Evolutionary conservation across 2,329 filamentous ascomycete species (phyloP).

Genomic region (Fusarium haematococcum): DNA sequence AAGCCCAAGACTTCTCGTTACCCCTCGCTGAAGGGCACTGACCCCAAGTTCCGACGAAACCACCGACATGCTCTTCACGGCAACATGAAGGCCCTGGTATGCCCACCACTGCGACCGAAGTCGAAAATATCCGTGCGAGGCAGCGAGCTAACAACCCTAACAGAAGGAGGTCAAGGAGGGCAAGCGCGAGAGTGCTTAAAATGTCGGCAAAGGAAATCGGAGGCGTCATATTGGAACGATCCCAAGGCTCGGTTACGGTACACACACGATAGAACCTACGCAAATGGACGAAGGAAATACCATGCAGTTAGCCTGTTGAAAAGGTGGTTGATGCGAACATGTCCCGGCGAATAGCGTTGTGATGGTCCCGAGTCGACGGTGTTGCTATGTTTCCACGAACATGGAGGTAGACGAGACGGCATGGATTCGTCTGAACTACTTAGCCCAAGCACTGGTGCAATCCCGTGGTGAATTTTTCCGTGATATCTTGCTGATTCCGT

Average conservation of each 20-base stretch:
- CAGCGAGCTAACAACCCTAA: constrained; percentile 50
- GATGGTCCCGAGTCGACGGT: constrained; percentile 36
- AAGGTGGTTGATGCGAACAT: constrained; percentile 27
- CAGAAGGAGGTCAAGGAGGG: constrained; percentile 98
- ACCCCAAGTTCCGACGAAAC: constrained; percentile 99
- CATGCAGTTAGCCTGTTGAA: constrained; percentile 37
- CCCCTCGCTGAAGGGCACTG: constrained; percentile 97
- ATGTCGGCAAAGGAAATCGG: constrained; percentile 27
- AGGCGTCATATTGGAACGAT: constrained; percentile 41
- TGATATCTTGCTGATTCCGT: constrained; percentile 1
- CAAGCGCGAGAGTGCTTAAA: constrained; percentile 88
- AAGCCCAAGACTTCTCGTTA: constrained; percentile 99
- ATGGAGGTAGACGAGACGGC: constrained; percentile 25
- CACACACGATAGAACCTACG: constrained; percentile 39
- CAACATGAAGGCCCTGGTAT: constrained; percentile 96
- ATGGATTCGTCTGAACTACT: constrained; percentile 25
- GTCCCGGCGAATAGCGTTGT: constrained; percentile 27
- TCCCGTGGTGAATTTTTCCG: constrained; percentile 3
- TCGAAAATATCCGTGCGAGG: background rate
- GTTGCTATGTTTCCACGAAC: constrained; percentile 31
- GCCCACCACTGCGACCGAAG: constrained; percentile 47
- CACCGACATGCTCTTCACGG: constrained; percentile 99
- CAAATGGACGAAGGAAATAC: constrained; percentile 44
- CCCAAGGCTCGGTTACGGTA: constrained; percentile 36
- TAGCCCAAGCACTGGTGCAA: background rate